Base-by-base conservation (phyloP, 106 monocot species). In the Posidonia australis region DNA sequence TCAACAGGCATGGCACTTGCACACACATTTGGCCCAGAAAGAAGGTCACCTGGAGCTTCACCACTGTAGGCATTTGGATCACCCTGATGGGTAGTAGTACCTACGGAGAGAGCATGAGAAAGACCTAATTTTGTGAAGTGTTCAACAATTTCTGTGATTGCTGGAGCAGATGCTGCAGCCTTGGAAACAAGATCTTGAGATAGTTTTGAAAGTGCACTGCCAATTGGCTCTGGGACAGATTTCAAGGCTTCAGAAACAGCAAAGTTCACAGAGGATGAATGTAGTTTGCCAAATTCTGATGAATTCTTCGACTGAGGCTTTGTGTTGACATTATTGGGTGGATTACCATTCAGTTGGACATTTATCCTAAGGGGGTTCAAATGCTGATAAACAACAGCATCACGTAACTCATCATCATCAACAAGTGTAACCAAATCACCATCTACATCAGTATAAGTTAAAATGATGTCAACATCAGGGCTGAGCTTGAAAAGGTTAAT, bases 361-460 rank as follows among this genome's bases (percentile, higher is more conserved):
- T 60, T 76, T 64, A 96, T 84, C 54, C 84, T 80, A 4, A 96
- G 74, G 46, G 94, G 94, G 63, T 96, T 87, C 60, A 96, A 43
- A 17, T 32, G 74, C 69, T 96, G 90, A 25, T 25, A 51, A 64
- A 96, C 36, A 58, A 73, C 78, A 74, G 94, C 94, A 82, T 94
- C 93, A 77, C 5, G 73, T 48, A 96, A 64, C 36, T 96, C 94
- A 43, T 90, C 78, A 63, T 96, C 84, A 65, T 78, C 64, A 58
- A 78, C 82, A 56, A 96, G 80, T 63, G 82, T 74, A 32, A 96
- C 84, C 32, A 49, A 63, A 64, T 96, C 94, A 42, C 86, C 86
- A 77, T 96, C 94, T 77, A 76, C 78, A 77, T 96, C 94, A 69
- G 69, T 78, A 72, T 96, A 96, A 18, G 86, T 82, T 32, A 96